Evolutionary conservation across 1,284 basidiomycete genomes (phyloP).

Genomic region (Microstroma glucosiphilum): DNA sequence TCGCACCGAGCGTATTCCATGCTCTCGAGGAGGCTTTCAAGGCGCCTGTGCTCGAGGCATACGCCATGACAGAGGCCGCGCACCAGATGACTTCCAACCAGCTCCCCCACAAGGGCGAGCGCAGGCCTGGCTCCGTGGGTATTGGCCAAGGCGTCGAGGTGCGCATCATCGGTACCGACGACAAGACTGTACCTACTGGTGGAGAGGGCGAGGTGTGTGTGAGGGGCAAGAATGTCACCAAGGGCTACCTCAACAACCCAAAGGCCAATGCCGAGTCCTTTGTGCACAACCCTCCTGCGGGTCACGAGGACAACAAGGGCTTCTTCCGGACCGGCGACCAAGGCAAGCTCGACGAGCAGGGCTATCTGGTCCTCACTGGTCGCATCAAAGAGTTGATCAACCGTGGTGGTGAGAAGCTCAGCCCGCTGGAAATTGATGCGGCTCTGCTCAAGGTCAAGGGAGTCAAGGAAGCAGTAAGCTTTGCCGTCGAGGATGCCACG

Average conservation of each 20-base stretch:
- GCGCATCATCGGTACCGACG: slow-evolving; percentile 52
- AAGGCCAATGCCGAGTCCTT: slow-evolving; percentile 52
- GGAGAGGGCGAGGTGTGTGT: slow-evolving; percentile 55
- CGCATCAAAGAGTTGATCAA: slow-evolving; percentile 51
- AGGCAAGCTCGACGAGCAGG: slow-evolving; percentile 61
- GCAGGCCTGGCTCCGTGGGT: slow-evolving; percentile 55
- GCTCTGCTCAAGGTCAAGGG: slow-evolving; percentile 55
- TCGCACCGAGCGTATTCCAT: slow-evolving; percentile 53
- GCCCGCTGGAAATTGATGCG: slow-evolving; percentile 61
- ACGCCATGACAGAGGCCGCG: slow-evolving; percentile 52
- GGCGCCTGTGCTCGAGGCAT: slow-evolving; percentile 56
- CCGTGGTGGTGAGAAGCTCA: slow-evolving; percentile 63
- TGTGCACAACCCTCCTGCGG: slow-evolving; percentile 31
- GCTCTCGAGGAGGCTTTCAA: slow-evolving; percentile 54
- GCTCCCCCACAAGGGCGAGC: slow-evolving; percentile 43
- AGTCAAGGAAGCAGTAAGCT: slow-evolving; percentile 57
- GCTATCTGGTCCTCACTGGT: slow-evolving; percentile 57
- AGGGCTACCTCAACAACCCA: slow-evolving; percentile 55
- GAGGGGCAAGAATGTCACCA: slow-evolving; percentile 55
- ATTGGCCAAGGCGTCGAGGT: slow-evolving; percentile 54
- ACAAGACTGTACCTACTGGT: slow-evolving; percentile 50
- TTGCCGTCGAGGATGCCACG: slow-evolving; percentile 49
- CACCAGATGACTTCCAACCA: slow-evolving; percentile 55
- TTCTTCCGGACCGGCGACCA: slow-evolving; percentile 62
- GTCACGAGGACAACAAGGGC: slow-evolving; percentile 47